Base-by-base conservation (phyloP, 352 stramenopile genomes). In the Blastocystis sp. region DNA sequence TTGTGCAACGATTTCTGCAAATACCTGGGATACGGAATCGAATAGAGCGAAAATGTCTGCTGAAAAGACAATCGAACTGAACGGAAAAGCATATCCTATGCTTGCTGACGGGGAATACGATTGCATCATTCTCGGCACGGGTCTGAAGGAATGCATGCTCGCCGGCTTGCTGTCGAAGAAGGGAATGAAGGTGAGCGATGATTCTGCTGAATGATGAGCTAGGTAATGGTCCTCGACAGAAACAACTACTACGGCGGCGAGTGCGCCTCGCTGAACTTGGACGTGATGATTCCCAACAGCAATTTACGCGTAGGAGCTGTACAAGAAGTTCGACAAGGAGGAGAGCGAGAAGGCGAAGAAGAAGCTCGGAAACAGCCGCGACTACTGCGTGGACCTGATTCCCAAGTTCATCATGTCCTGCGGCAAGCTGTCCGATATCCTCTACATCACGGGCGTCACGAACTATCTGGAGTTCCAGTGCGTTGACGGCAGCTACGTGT, bases 371-470 rank as follows among this genome's bases (percentile, higher is more conserved):
- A 95, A 93, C 60, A 98, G 98, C 90, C 95, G 96, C 66, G 96
- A 99, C 92, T 99, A 98, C 92, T 98, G 98, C 91, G 97, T 99
- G 74, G 97, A 99, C 92, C 92, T 99, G 38, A 97, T 99, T 90
- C 97, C 97, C 70, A 99, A 99, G 92, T 99, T 99, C 90, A 98
- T 99, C 91, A 99, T 99, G 96, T 96, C 97, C 1, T 98, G 96
- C 90, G 97, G 97, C 81, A 99, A 99, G 90, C 93, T 99, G 28
- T 97, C 98, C 40, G 98, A 99, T 92, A 98, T 99, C 94, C 90
- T 97, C 53, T 90, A 96, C 84, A 95, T 98, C 91, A 98, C 94
- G 65, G 98, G 98, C 90, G 96, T 99, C 76, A 99, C 96, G 84
- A 93, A 95, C 56, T 99, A 99, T 91, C 90, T 99, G 64, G 96